Evolutionary conservation across 1,139 yeast genomes (phyloP).

Genomic region (Candida albicans): DNA sequence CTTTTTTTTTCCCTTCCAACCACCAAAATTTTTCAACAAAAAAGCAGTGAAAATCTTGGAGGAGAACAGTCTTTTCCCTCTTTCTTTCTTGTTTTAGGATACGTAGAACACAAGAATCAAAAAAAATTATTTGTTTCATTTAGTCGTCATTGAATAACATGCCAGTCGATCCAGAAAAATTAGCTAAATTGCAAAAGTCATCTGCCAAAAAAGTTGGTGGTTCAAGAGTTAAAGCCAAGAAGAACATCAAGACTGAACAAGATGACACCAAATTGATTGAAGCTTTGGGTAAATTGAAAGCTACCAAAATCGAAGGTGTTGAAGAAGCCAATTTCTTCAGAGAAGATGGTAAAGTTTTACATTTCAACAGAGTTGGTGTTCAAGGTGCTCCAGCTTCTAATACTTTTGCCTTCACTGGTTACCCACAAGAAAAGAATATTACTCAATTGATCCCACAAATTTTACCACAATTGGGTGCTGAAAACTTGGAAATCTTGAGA

Average conservation of each 20-base stretch:
- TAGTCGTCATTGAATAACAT: constrained; percentile 27
- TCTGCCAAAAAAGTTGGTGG: constrained; percentile 81
- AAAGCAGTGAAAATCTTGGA: background rate
- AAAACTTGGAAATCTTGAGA: constrained; percentile 86
- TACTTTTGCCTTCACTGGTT: constrained; percentile 94
- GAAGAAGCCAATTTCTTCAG: constrained; percentile 98
- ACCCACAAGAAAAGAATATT: constrained; percentile 89
- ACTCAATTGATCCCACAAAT: constrained; percentile 94
- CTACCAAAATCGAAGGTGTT: constrained; percentile 83
- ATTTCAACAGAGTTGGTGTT: constrained; percentile 92
- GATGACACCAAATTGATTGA: constrained; percentile 91
- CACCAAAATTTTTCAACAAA: constrained; percentile 9
- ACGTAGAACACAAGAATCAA: background rate
- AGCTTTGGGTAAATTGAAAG: constrained; percentile 85
- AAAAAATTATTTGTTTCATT: background rate
- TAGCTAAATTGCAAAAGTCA: constrained; percentile 79
- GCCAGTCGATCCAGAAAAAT: constrained; percentile 87
- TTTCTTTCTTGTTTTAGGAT: background rate
- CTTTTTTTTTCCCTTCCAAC: constrained; percentile 1
- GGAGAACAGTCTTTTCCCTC: constrained; percentile 5
- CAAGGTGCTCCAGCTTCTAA: constrained; percentile 91
- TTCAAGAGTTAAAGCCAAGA: constrained; percentile 81
- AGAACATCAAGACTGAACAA: constrained; percentile 63
- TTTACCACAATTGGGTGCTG: constrained; percentile 96
- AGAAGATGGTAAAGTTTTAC: constrained; percentile 94